Percentiles rank a stretch among this genome's conserved stretches.
Conservation (phyloP, 768 basidiomycete species). For the Boletus barrowsii region DNA sequence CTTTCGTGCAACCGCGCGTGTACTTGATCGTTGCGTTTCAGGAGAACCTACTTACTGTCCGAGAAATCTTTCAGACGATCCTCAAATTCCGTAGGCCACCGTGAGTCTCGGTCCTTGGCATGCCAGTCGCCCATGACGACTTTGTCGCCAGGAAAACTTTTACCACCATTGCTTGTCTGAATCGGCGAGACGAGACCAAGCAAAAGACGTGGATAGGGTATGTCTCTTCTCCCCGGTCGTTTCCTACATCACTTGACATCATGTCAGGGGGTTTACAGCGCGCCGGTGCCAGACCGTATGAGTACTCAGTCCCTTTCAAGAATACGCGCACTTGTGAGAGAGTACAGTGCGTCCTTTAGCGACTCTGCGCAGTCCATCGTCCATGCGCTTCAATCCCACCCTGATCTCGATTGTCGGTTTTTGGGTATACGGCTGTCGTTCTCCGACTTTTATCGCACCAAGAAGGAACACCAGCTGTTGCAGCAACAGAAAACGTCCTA, state of each 20-base stretch:
- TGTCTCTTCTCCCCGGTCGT: conserved; percentile 20
- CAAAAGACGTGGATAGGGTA: conserved; percentile 66
- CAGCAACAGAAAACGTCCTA: conserved; percentile 28
- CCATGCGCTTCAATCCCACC: conserved; percentile 68
- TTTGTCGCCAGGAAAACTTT: conserved; percentile 68
- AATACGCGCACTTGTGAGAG: conserved; percentile 66
- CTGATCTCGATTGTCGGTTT: conserved; percentile 90
- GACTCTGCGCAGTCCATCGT: conserved; percentile 76
- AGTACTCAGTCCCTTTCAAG: conserved; percentile 42
- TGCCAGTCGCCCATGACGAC: not conserved
- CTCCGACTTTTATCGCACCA: conserved; percentile 71
- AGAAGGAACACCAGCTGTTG: conserved; percentile 47
- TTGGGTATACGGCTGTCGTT: conserved; percentile 82
- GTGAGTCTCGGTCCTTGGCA: conserved; percentile 42
- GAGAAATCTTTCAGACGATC: conserved; percentile 73
- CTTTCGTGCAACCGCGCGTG: not conserved
- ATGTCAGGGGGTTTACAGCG: conserved; percentile 60
- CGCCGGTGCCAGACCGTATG: conserved; percentile 33
- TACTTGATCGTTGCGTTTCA: conserved; percentile 25
- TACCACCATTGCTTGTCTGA: conserved; percentile 88
- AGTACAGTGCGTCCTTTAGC: conserved; percentile 73
- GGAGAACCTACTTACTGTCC: conserved; percentile 73
- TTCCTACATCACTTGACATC: not conserved
- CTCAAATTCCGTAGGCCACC: conserved; percentile 78
- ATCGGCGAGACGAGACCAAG: conserved; percentile 74